Evolutionary conservation across 352 stramenopile species (phyloP).

Genomic region (Saprolegnia parasitica): DNA sequence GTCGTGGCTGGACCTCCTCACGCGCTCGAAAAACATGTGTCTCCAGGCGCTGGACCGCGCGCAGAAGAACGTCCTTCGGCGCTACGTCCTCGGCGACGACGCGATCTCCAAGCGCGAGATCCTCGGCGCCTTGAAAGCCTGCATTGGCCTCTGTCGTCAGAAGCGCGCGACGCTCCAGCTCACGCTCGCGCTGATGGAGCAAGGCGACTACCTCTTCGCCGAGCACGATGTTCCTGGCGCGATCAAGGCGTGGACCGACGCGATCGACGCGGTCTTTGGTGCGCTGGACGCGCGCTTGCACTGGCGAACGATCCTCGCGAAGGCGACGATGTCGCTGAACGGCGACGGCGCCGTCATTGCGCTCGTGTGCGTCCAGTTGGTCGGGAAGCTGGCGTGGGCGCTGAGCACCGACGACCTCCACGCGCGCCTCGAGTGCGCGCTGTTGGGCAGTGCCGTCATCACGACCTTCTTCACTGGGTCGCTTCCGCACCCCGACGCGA

Average conservation of each 20-base stretch:
- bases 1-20: slow-evolving; percentile 25
- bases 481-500: slow-evolving; percentile 44
- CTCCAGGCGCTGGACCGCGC: slow-evolving; percentile 48
- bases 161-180: slow-evolving; percentile 58
- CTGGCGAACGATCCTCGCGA: slow-evolving; percentile 41
- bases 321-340: slow-evolving; percentile 36
- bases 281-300: slow-evolving; percentile 41
- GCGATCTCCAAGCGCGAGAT: slow-evolving; percentile 31
- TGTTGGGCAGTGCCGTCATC: slow-evolving; percentile 60
- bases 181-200: slow-evolving; percentile 58
- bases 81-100: slow-evolving; percentile 19
- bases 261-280: slow-evolving; percentile 67
- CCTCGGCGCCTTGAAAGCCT: slow-evolving; percentile 42
- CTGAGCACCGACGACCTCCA: slow-evolving; percentile 36
- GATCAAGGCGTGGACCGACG: slow-evolving; percentile 64
- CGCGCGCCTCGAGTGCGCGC: slow-evolving; percentile 49
- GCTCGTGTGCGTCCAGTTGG: slow-evolving; percentile 45
- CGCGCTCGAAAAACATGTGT: slow-evolving; percentile 53
- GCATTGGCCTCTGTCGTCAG: slow-evolving; percentile 51
- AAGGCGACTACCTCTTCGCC: slow-evolving; percentile 66
- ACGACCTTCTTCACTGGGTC: slow-evolving; percentile 54
- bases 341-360: slow-evolving; percentile 54
- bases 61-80: slow-evolving; percentile 46
- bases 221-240: slow-evolving; percentile 39
- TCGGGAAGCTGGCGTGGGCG: slow-evolving; percentile 57